Conservation (phyloP, 2,329 filamentous ascomycete genomes). For the Hawksworthiomyces lignivorus region DNA sequence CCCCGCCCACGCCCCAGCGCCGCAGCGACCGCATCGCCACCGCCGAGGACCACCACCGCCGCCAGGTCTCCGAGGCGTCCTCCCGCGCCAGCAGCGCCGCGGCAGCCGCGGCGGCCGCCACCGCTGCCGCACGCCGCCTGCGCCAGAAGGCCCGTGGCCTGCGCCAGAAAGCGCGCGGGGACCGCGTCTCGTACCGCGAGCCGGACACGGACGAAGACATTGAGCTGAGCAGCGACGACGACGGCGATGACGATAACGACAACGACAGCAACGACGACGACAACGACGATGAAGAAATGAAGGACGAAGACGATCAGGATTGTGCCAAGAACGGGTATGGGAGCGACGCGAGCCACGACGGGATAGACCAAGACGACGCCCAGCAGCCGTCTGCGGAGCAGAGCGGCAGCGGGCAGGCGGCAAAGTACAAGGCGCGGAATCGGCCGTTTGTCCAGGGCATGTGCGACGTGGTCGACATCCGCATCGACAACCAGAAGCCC, state of each 20-base stretch:
- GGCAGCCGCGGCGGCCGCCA: too few relatives aligned
- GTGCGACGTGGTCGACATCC: conserved; percentile 62
- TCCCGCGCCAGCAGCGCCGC: conserved; percentile 22
- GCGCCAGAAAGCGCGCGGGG: neutral
- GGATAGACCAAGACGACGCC: too few relatives aligned
- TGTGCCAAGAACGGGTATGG: too few relatives aligned
- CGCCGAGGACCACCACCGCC: too few relatives aligned
- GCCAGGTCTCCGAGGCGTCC: conserved; percentile 16
- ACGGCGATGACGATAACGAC: conserved; percentile 4
- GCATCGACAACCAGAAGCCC: conserved; percentile 69
- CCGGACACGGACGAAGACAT: conserved; percentile 37
- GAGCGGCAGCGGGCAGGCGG: too few relatives aligned
- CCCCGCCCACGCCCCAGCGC: conserved; percentile 15
- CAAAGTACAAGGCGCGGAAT: too few relatives aligned
- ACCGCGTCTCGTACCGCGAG: conserved; percentile 32
- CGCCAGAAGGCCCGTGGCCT: conserved; percentile 3
- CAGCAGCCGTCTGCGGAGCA: too few relatives aligned
- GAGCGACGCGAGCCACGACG: too few relatives aligned
- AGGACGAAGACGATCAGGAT: too few relatives aligned
- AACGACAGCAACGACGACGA: conserved; percentile 10
- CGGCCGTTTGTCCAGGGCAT: conserved; percentile 52
- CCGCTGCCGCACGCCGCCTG: conserved; percentile 3
- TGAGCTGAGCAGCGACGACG: conserved; percentile 16
- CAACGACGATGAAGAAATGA: neutral
- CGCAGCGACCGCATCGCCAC: conserved; percentile 30